phyloP scores from a whole-genome alignment of 192 early-diverging fungal genomes.

The Tieghemiomyces parasiticus region DNA sequence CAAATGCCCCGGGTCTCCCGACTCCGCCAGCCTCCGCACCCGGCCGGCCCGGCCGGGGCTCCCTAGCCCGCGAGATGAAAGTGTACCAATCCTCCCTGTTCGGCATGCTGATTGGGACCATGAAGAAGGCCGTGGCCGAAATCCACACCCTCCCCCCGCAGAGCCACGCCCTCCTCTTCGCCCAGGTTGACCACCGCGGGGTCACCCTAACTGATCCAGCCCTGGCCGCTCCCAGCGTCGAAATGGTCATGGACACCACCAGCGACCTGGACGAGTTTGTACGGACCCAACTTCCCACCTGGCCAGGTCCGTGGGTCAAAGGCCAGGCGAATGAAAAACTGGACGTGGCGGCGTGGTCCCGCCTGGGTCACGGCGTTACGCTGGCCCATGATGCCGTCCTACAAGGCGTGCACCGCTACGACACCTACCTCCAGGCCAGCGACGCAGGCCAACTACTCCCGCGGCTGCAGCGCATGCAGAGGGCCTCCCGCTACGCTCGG shows the following conservation, averaged over 20 bases:
- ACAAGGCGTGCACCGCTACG: neutral
- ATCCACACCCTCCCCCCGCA: neutral
- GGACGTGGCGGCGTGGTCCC: no score
- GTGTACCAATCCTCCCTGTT: constrained; percentile 9
- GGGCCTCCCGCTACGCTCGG: neutral
- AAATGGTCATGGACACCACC: neutral
- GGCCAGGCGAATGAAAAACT: neutral
- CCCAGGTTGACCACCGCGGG: neutral
- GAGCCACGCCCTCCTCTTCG: neutral
- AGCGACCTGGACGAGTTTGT: neutral
- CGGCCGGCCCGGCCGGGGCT: neutral
- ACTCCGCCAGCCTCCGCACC: neutral
- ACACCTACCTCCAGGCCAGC: neutral
- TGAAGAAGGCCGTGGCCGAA: neutral
- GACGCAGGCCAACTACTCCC: no score
- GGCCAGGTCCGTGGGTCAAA: neutral
- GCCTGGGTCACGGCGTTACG: neutral
- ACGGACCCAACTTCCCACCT: no score
- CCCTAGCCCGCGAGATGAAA: neutral
- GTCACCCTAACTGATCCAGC: neutral
- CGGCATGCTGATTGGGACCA: constrained; percentile 7
- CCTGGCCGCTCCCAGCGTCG: neutral
- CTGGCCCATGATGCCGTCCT: neutral
- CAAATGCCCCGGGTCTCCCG: no score
- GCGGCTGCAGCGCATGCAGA: neutral